phyloP scores from a whole-genome alignment of 306 rosid genomes.

The Trifolium pratense region DNA sequence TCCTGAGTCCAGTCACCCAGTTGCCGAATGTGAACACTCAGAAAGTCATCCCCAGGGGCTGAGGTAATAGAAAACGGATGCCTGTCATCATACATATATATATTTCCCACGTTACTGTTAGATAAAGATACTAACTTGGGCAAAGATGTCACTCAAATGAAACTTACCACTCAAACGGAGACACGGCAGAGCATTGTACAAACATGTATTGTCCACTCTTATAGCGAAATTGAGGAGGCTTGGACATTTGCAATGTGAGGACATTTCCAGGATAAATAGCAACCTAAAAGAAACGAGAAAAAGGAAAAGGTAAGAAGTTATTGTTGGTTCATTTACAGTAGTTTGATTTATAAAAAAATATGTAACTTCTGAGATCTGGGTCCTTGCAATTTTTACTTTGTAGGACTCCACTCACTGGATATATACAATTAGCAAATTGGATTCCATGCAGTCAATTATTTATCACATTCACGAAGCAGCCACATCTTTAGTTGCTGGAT shows the following conservation, averaged over 20 bases:
- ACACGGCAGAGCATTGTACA: conserved; percentile 98
- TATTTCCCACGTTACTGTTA: conserved; percentile 31
- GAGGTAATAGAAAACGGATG: conserved; percentile 99
- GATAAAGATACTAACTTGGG: not conserved
- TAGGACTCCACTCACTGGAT: conserved; percentile 6
- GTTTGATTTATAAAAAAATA: conserved; percentile 6
- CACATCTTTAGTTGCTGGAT: too few relatives aligned
- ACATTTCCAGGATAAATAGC: conserved; percentile 98
- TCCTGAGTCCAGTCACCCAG: conserved; percentile 99
- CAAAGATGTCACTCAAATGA: conserved; percentile 34
- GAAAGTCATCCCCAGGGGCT: conserved; percentile 97
- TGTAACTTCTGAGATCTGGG: not conserved
- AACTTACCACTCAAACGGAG: conserved; percentile 95
- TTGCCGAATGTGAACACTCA: conserved; percentile 98
- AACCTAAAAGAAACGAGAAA: conserved; percentile 34
- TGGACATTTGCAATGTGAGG: conserved; percentile 94
- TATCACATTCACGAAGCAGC: too few relatives aligned
- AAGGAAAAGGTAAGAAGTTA: not conserved
- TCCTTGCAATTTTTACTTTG: conserved; percentile 22
- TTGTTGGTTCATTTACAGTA: conserved; percentile 12
- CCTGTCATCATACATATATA: conserved; percentile 57
- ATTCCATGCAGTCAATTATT: too few relatives aligned
- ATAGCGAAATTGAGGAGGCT: conserved; percentile 89
- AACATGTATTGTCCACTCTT: conserved; percentile 99
- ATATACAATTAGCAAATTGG: not conserved